Evolutionary conservation across 768 basidiomycete species (phyloP), one percentile per base, ranked within the genome.

Genomic region (Pholiota conissans): DNA sequence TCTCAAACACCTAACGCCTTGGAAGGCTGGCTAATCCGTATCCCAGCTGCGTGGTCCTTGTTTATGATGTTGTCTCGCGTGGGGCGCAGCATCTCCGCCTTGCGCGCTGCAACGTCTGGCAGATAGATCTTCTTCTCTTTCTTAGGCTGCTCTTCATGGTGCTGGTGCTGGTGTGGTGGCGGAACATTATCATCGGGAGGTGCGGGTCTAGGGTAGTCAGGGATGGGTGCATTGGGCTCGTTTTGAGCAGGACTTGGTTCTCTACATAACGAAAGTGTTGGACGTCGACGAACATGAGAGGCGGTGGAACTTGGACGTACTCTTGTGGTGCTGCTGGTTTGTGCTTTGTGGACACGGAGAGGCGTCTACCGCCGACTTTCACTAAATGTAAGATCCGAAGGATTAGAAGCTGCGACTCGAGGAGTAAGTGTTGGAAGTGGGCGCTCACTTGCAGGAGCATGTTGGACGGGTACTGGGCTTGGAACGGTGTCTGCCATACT

Each of bases 21-120:
- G 48, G 75, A 79, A 40, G 86, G 86, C 65, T 87, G 86, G 3
- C 74, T 77, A 57, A 87, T 86, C 55, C 85, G 74, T 27, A 79
- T 82, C 1, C 66, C 77, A 10, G 66, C 79, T 16, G 76, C 80
- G 60, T 77, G 79, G 0, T 60, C 67, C 39, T 76, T 76, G 20
- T 69, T 68, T 3, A 47, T 65, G 63, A 18, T 60, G 58, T 60
- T 64, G 48, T 81, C 79, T 58, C 77, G 76, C 28, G 81, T 82
- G 3, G 85, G 84, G 58, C 71, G 69, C 9, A 77, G 82, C 53
- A 63, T 71, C 60, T 84, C 82, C 2, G 70, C 62, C 65, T 85
- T 86, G 63, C 69, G 69, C 49, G 79, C 71, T 2, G 72, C n/a
- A n/a, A n/a, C n/a, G n/a, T n/a, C 72, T 24, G 73, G 73, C 61